Percentiles rank a stretch among this genome's conserved stretches.
Conservation (phyloP, 495 filamentous ascomycete genomes). For the Antarctomyces pellizariae region DNA sequence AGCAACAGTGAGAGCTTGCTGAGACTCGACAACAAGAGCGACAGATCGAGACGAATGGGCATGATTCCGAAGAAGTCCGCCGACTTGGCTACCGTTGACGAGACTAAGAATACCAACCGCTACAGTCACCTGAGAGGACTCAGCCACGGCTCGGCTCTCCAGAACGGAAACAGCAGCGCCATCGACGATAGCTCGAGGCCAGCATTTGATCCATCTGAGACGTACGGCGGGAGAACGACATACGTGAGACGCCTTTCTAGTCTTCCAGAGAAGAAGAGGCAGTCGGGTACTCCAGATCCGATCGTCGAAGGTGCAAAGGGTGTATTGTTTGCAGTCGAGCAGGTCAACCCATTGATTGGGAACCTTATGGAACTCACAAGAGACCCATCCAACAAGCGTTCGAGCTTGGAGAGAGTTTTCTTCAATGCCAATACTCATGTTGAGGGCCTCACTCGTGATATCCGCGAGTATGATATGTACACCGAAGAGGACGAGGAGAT, state of each 20-base stretch:
- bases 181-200: conserved; percentile 23
- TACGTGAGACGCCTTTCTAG: conserved; percentile 62
- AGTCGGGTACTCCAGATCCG: conserved; percentile 31
- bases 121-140: conserved; percentile 65
- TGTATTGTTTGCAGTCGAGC: conserved; percentile 67
- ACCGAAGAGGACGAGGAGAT: conserved; percentile 23
- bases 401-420: conserved; percentile 54
- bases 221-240: conserved; percentile 25
- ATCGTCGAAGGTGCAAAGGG: conserved; percentile 63
- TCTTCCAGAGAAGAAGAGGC: conserved; percentile 56
- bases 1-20: conserved; percentile 78
- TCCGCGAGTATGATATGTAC: conserved; percentile 38
- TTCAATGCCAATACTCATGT: conserved; percentile 55
- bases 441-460: conserved; percentile 47
- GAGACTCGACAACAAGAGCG: conserved; percentile 21
- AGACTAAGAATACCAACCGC: conserved; percentile 42
- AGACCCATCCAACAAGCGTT: conserved; percentile 39
- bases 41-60: conserved; percentile 53
- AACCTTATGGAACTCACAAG: conserved; percentile 47
- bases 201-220: conserved; percentile 32
- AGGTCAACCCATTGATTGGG: conserved; percentile 54
- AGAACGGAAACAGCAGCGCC: conserved; percentile 19
- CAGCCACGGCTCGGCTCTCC: conserved; percentile 58
- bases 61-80: conserved; percentile 53
- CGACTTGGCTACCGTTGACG: conserved; percentile 53